Evolutionary conservation across 805 yeast species (phyloP), one percentile per base, ranked within the genome.

Genomic region (Scheffersomyces amazonensis): DNA sequence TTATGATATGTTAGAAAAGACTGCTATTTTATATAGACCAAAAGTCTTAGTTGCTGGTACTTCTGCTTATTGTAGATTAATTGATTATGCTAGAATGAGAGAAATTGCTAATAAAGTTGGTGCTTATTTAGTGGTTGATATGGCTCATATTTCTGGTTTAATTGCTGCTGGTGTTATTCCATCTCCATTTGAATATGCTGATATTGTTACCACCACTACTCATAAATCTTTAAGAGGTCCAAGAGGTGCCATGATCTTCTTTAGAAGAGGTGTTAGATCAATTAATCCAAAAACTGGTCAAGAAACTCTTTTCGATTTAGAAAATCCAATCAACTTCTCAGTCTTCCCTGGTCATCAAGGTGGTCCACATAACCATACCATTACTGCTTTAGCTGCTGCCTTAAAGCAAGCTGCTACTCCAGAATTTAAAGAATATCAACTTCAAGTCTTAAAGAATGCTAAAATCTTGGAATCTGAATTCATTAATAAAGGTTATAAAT

Each of bases 281-380:
- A 79, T 81, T 49, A 82, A 63, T 52, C 68, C 81, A 55, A 87
- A 87, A 75, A 80, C 80, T 51, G 97, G 96, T 49, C 87, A 86
- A 64, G 90, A 87, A 67, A 72, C 84, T 40, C 69, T 75, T 36
- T 90, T 88, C 63, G 96, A 91, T 55, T 78, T 91, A 58, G 98
- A 91, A 68, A 80, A 81, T 60, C 84, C 81, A 62, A 89, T 91
- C 68, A 91, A 91, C 77, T 91, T 91, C 61, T 87, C 96, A 22
- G 98, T 91, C 40, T 91, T 91, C 87, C 99, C 99, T 52, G 98
- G 95, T 48, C 98, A 91, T 66, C 99, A 91, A 75, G 99, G 99
- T 74, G 99, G 99, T 60, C 99, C 99, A 51, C 98, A 91, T 69
- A 91, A 91, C 73, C 97, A 91, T 69, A 91, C 98, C 53, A 91